Evolutionary conservation across 225 moss, liverwort and hornwort species (phyloP).

Genomic region (Polytrichum commune): DNA sequence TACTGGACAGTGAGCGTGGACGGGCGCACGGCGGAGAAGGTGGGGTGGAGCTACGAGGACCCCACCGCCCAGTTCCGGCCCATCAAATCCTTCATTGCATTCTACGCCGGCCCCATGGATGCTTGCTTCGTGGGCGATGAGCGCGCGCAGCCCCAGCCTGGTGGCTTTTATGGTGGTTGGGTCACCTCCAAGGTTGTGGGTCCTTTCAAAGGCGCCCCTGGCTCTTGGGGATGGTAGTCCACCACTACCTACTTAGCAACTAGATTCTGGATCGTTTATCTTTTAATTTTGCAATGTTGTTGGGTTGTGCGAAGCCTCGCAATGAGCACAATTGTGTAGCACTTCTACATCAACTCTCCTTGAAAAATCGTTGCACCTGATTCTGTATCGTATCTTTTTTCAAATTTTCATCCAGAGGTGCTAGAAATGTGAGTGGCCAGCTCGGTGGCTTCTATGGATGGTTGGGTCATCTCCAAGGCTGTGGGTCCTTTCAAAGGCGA

Average conservation of each 20-base stretch:
- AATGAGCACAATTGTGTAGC: no score
- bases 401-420: no score
- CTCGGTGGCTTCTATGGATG: constrained; percentile 56
- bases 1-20: constrained; percentile 49
- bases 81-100: constrained; percentile 43
- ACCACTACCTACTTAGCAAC: no score
- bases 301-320: no score
- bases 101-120: constrained; percentile 52
- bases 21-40: constrained; percentile 39
- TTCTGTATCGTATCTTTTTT: no score
- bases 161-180: constrained; percentile 57
- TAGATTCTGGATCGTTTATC: no score
- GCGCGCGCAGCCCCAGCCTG: constrained; percentile 51
- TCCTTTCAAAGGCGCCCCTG: constrained; percentile 50
- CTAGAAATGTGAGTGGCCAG: background rate
- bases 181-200: constrained; percentile 51
- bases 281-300: no score
- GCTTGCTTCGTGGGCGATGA: constrained; percentile 57
- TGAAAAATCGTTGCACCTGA: no score
- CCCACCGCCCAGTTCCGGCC: constrained; percentile 31
- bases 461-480: constrained; percentile 51
- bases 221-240: constrained; percentile 43
- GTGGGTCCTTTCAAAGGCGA: constrained; percentile 55
- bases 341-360: no score
- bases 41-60: constrained; percentile 52